Evolutionary conservation across 1,284 basidiomycete genomes (phyloP).

Genomic region (Jaminaea rosea): DNA sequence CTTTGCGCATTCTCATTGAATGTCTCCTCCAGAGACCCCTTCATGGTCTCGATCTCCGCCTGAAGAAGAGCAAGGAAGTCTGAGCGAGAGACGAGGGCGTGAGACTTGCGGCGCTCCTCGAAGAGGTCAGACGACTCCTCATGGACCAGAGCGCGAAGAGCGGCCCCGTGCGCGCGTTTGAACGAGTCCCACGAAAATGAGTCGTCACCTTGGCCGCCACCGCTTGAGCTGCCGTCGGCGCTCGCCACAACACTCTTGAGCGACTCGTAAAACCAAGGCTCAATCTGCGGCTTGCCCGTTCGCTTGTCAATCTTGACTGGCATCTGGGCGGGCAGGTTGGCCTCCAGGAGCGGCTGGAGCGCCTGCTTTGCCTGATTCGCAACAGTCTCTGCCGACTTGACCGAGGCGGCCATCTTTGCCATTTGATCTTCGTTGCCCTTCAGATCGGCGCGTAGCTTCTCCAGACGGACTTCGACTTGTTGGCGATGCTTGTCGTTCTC

Average conservation of each 20-base stretch:
- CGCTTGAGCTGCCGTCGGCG: not conserved
- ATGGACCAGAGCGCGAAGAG: slow-evolving; percentile 44
- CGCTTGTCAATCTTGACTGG: slow-evolving; percentile 45
- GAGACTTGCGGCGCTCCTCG: slow-evolving; percentile 10
- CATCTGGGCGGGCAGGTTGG: slow-evolving; percentile 45
- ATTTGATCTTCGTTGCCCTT: not conserved
- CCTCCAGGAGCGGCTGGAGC: slow-evolving; percentile 1
- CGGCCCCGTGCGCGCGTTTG: slow-evolving; percentile 36
- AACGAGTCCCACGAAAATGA: slow-evolving; percentile 6
- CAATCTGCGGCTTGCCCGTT: slow-evolving; percentile 47
- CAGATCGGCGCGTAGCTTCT: not conserved
- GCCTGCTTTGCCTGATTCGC: slow-evolving; percentile 1
- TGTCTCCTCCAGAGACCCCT: slow-evolving; percentile 32
- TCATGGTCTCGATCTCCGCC: slow-evolving; percentile 39
- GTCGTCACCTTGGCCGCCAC: no score
- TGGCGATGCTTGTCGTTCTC: no score
- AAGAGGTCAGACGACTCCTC: slow-evolving; percentile 30
- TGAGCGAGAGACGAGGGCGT: slow-evolving; percentile 29
- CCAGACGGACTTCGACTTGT: slow-evolving; percentile 1
- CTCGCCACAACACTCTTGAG: slow-evolving; percentile 48
- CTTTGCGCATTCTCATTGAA: slow-evolving; percentile 35
- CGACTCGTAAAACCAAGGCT: slow-evolving; percentile 50
- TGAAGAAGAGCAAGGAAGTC: slow-evolving; percentile 40
- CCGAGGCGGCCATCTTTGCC: not conserved
- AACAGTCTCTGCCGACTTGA: not conserved